Evolutionary conservation across 257 asterid genomes (phyloP).

Genomic region (Solanum sejunctum): DNA sequence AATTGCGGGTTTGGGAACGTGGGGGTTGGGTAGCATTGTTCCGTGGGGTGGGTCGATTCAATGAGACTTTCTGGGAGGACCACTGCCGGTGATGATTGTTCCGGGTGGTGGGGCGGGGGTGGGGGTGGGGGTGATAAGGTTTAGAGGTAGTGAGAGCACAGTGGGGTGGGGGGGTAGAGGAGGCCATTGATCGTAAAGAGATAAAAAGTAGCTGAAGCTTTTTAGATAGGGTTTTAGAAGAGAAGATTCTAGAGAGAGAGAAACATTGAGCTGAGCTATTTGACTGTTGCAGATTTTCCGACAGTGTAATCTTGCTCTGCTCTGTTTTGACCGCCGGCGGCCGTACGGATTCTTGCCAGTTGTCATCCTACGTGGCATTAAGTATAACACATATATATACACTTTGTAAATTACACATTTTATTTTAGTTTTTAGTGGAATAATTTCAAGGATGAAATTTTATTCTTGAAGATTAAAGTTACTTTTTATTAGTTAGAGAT

Average conservation of each 20-base stretch:
- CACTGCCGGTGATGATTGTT: slow-evolving; percentile 12
- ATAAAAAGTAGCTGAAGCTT: neutral
- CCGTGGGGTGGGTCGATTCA: slow-evolving; percentile 27
- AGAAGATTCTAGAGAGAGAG: neutral
- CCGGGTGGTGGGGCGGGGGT: slow-evolving; percentile 28
- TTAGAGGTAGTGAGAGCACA: slow-evolving; percentile 68
- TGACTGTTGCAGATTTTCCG: neutral
- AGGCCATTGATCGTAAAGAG: slow-evolving; percentile 39
- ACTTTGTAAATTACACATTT: no score
- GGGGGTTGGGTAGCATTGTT: slow-evolving; percentile 17
- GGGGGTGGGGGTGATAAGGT: slow-evolving; percentile 45
- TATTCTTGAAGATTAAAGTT: no score
- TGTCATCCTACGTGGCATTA: neutral
- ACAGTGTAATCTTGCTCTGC: neutral
- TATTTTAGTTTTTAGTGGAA: no score
- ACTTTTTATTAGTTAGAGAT: no score
- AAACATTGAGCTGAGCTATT: neutral
- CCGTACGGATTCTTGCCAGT: no score
- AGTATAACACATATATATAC: neutral
- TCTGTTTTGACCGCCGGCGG: neutral
- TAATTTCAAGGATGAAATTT: no score
- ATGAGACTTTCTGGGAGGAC: slow-evolving; percentile 40
- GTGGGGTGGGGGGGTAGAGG: slow-evolving; percentile 86
- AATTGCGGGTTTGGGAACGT: slow-evolving; percentile 9
- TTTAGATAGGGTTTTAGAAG: neutral